Conservation (phyloP, 495 filamentous ascomycete species). For the Trichoderma orchidacearum region DNA sequence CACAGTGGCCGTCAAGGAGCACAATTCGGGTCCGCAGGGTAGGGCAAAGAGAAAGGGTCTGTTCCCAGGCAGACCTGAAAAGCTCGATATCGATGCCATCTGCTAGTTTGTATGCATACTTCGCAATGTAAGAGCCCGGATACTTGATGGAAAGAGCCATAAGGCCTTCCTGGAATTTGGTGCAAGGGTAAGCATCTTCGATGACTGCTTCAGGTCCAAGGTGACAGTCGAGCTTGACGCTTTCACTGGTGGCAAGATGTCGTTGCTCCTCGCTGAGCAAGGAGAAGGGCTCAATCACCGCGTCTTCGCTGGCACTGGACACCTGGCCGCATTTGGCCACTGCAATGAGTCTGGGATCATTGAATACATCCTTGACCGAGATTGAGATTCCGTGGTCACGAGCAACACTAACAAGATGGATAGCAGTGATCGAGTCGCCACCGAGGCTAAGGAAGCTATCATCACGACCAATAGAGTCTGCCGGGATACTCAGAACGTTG, state of each 20-base stretch:
- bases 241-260: background rate
- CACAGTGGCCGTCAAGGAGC: conserved; percentile 1
- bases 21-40: conserved; percentile 48
- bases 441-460: conserved; percentile 30
- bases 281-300: background rate
- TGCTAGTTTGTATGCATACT: conserved; percentile 27
- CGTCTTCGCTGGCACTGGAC: background rate
- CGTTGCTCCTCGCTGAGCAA: background rate
- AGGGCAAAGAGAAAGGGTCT: conserved; percentile 37
- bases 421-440: conserved; percentile 25
- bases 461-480: conserved; percentile 23
- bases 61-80: conserved; percentile 35
- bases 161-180: conserved; percentile 39
- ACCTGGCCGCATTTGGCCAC: background rate
- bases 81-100: conserved; percentile 20
- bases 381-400: conserved; percentile 8
- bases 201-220: background rate
- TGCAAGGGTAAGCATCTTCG: conserved; percentile 28
- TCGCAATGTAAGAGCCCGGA: conserved; percentile 23
- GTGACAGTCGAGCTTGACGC: conserved; percentile 17
- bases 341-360: background rate
- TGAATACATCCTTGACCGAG: background rate
- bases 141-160: conserved; percentile 27
- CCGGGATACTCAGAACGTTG: background rate
- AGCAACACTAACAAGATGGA: conserved; percentile 25